These are phyloP conservation scores for Phytopythium ostracodes DNA, from an alignment of 352 stramenopile species.

Conservation along the genomic window DNA sequence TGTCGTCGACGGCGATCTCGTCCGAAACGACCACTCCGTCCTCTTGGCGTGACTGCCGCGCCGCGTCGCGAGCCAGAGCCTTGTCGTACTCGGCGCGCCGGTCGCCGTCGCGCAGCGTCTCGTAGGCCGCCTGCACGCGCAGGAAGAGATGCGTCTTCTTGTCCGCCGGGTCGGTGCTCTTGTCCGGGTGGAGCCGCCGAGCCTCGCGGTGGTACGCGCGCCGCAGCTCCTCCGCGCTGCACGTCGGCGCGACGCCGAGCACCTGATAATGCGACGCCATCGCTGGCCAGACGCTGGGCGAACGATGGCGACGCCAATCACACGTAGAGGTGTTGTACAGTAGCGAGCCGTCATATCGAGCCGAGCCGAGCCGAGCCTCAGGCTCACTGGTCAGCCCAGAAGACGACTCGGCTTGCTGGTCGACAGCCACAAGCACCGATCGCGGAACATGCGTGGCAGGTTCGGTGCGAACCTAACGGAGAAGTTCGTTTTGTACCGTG, in stretches of 20 bases:
- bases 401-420: constrained; percentile 4
- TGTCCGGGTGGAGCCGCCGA: constrained; percentile 62
- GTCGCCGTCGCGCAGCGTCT: constrained; percentile 46
- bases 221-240: constrained; percentile 56
- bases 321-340: background rate
- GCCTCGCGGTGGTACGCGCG: constrained; percentile 67
- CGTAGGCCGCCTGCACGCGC: constrained; percentile 62
- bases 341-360: too few relatives aligned
- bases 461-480: background rate
- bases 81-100: constrained; percentile 50
- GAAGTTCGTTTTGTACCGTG: background rate
- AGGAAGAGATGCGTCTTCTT: constrained; percentile 37
- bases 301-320: too few relatives aligned
- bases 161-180: constrained; percentile 16
- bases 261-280: constrained; percentile 41
- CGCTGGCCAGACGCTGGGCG: too few relatives aligned
- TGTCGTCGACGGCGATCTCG: constrained; percentile 38
- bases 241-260: constrained; percentile 37
- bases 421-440: constrained; percentile 18
- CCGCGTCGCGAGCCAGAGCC: constrained; percentile 29
- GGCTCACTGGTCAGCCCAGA: background rate
- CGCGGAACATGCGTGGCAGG: constrained; percentile 14
- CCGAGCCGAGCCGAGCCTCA: background rate
- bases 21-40: constrained; percentile 65
- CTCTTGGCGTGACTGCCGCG: constrained; percentile 29